Conservation (phyloP, 441 rosid genomes). For the Kokia cookei region DNA sequence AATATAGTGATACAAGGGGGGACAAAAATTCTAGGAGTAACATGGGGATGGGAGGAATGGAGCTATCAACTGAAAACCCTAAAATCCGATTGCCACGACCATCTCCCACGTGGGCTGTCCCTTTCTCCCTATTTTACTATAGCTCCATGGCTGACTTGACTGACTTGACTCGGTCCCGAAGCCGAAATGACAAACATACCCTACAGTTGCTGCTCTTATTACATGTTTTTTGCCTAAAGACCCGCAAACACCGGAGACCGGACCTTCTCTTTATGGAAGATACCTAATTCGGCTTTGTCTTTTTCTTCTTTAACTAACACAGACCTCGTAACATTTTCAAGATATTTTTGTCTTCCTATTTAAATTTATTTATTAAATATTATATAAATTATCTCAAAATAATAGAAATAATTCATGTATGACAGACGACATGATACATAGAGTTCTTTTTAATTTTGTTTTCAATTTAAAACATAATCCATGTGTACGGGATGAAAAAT, state of each 20-base stretch:
- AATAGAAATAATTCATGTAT: too few species aligned
- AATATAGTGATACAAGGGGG: neutral
- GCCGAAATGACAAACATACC: neutral
- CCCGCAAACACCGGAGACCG: constrained; percentile 27
- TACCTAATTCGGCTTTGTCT: constrained; percentile 7
- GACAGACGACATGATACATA: too few species aligned
- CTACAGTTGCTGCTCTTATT: neutral
- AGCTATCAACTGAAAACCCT: neutral
- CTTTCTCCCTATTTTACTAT: neutral
- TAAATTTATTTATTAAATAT: too few species aligned
- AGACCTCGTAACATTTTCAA: too few species aligned
- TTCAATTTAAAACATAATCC: too few species aligned
- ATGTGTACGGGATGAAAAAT: too few species aligned
- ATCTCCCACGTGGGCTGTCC: constrained; percentile 24
- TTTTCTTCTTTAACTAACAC: neutral
- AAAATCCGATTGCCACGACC: constrained; percentile 10
- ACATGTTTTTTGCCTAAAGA: neutral
- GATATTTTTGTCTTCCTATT: too few species aligned
- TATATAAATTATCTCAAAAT: too few species aligned
- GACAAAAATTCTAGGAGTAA: constrained; percentile 29
- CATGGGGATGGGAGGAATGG: constrained; percentile 17
- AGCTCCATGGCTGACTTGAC: neutral
- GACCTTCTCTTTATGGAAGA: constrained; percentile 10
- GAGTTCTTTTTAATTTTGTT: too few species aligned
- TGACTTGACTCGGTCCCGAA: neutral